Base-by-base conservation (phyloP, 768 basidiomycete genomes). In the Amanita inopinata region DNA sequence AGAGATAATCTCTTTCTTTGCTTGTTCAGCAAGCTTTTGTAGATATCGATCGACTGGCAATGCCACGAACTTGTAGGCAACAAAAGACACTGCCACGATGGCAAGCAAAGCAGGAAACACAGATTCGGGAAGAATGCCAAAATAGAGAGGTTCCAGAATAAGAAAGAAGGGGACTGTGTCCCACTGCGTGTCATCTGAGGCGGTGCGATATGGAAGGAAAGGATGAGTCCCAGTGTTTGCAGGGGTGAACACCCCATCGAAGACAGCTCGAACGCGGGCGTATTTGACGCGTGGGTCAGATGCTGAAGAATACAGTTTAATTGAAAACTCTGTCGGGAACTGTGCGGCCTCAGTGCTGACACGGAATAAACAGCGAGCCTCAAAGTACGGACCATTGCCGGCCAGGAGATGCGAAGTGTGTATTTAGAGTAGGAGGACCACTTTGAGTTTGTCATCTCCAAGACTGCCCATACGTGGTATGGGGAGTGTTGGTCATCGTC, bases 81-180 rank as follows among this genome's bases (percentile, higher is more conserved):
- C 4, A 23, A 53, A 32, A 15, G 55, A 48, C 5, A 55, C 59
- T 9, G 52, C 38, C n/a, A 62, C 20, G n/a, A 71, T 51, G 27
- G 56, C 52, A 9, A 48, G 28, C 20, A 65, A 43, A 2, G 62
- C 58, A 1, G 69, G 66, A 6, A 64, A 38, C n/a, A 80, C 55
- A 0, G 78, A 71, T 12, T 65, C 64, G 6, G 82, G 82, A 20
- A 85, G 55, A 17, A 78, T 56, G 11, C 76, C 78, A n/a, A 76
- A 52, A 42, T 73, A 66, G 1, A 77, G 57, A 19, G 77, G 83
- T 51, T 85, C 83, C 33, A 84, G 53, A 14, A 64, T 57, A 11
- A 83, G 49, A 43, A 67, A 56, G 49, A 83, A 65, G 2, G 78
- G 66, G 4, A 83, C 67, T 0, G 54, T 39, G 18, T 52, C 48